Base-by-base conservation (phyloP, 2,329 filamentous ascomycete genomes). In the Fusarium sp. region DNA sequence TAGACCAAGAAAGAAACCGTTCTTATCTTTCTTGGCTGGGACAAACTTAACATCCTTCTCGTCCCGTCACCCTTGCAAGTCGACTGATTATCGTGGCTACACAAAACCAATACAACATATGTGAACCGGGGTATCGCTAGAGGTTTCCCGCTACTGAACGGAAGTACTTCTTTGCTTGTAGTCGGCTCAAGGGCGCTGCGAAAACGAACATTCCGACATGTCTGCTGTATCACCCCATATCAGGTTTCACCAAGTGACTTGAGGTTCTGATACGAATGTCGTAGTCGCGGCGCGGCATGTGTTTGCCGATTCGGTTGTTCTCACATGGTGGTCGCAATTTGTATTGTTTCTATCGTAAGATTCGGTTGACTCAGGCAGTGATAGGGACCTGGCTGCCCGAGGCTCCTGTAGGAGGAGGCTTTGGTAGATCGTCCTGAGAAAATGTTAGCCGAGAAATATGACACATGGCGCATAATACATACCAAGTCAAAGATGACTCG, bases 401-500 rank as follows among this genome's bases (percentile, higher is more conserved):
- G 49, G 77, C 77, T 22, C 69, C 74, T 8, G 77, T 74, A 32
- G 74, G 73, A 25, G 75, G 79, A 56, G 76, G 81, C 64, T 83
- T 81, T 0, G 83, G 83, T 16, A 85, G 70, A 58, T 84, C 81
- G 57, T 84, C 81, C 84, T 85, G 22, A n/a, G 53, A 16, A 52
- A 48, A 47, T 45, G 40, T 54, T 47, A 42, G 44, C 20, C 8
- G 29, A 11, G 27, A 18, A 27, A 7, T 25, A 10, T 27, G 29
- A 14, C 7, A 25, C 6, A 30, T 51, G 2, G 2, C 29, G 48
- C 41, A 27, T 13, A 22, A n/a, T 46, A 75, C 90, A 75, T 81
- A 96, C 94, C 77, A 88, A 81, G 71, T 98, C 96, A 75, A 94
- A 99, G 48, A 99, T 97, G 16, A 99, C 94, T 62, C 91, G 84